phyloP scores from a whole-genome alignment of 75 land plant species.

The Sequoia sempervirens region DNA sequence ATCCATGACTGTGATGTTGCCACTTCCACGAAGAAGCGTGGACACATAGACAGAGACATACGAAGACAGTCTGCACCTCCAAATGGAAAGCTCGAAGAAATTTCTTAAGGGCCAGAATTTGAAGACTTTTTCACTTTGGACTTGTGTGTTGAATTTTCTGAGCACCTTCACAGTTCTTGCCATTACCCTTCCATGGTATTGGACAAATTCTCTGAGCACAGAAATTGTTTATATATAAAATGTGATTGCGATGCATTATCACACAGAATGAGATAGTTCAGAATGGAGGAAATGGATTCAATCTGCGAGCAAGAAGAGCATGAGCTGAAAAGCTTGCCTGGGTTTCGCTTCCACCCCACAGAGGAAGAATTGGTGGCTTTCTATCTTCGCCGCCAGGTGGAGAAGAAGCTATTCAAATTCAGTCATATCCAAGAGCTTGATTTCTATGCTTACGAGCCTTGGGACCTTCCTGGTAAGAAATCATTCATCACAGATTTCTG shows the following conservation, averaged over 20 bases:
- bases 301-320: conserved; percentile 1
- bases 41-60: too few species aligned
- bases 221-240: too few species aligned
- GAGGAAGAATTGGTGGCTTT: conserved; percentile 62
- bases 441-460: conserved; percentile 49
- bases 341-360: conserved; percentile 58
- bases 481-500: background rate
- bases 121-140: too few species aligned
- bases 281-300: background rate
- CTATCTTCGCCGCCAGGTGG: conserved; percentile 42
- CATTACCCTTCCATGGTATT: too few species aligned
- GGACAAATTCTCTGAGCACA: too few species aligned
- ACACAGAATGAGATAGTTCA: too few species aligned
- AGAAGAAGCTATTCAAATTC: conserved; percentile 40
- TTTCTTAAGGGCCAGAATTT: background rate
- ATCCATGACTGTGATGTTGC: too few species aligned
- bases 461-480: conserved; percentile 41
- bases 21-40: too few species aligned
- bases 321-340: conserved; percentile 42
- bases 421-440: conserved; percentile 50
- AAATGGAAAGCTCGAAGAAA: too few species aligned
- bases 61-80: too few species aligned
- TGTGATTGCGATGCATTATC: too few species aligned
- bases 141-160: background rate
- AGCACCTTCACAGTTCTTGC: too few species aligned